A percentile compares a stretch with the other conserved stretches of the same genome.
Conservation (phyloP, 2,329 filamentous ascomycete genomes). For the Apiospora koreana region DNA sequence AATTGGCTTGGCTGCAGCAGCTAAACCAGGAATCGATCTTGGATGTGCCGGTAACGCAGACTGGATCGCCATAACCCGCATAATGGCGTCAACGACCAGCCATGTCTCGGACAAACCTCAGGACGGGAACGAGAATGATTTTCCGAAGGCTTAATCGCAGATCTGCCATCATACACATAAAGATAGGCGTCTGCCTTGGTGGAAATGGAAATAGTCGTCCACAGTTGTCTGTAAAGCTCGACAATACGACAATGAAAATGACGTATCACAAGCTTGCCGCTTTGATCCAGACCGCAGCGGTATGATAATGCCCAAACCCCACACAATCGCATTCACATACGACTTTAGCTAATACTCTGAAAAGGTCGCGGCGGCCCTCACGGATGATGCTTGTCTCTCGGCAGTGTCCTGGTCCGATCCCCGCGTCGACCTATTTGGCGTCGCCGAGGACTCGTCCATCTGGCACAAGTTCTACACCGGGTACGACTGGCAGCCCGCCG, state of each 20-base stretch:
- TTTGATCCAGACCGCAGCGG: neutral
- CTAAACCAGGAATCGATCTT: neutral
- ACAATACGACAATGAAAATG: neutral
- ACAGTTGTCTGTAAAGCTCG: neutral
- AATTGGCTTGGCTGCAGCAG: neutral
- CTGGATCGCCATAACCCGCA: neutral
- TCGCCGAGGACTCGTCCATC: conserved; percentile 10
- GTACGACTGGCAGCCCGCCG: conserved; percentile 22
- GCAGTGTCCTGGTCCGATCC: conserved; percentile 11
- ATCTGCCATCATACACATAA: neutral
- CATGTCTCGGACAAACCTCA: neutral
- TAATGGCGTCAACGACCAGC: neutral
- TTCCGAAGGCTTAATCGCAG: neutral
- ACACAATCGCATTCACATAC: too few species aligned
- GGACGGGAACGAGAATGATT: neutral
- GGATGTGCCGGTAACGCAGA: neutral
- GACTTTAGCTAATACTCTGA: neutral
- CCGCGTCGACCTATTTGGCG: conserved; percentile 15
- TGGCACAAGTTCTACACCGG: conserved; percentile 20
- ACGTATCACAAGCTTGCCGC: neutral
- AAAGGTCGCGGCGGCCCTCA: neutral
- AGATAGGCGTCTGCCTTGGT: neutral
- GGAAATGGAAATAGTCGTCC: too few species aligned
- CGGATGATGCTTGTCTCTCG: neutral
- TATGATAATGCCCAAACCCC: neutral